A percentile compares a stretch with the other conserved stretches of the same genome.
These are phyloP conservation scores for Ustilago bromivora DNA, from an alignment of 1,284 basidiomycete species.

Conservation along the genomic window DNA sequence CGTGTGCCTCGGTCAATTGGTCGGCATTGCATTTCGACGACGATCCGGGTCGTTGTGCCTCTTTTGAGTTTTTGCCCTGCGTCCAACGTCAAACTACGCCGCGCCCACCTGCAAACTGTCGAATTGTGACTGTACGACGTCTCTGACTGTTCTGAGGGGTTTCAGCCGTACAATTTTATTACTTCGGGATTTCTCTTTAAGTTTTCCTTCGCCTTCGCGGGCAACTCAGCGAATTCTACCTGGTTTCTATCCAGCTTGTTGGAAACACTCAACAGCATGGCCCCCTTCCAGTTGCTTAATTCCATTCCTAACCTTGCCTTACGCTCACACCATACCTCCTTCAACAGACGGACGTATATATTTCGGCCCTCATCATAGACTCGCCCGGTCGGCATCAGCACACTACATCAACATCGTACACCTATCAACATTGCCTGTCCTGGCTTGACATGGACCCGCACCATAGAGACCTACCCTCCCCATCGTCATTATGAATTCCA, in stretches of 20 bases:
- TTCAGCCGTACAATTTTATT: neutral
- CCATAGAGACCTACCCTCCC: neutral
- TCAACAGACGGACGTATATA: neutral
- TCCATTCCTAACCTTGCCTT: neutral
- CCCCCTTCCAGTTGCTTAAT: neutral
- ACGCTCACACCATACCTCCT: neutral
- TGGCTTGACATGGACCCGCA: constrained; percentile 29
- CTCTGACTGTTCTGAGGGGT: neutral
- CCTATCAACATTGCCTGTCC: constrained; percentile 1
- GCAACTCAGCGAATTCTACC: neutral
- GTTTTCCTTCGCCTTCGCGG: neutral
- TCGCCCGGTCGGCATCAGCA: neutral
- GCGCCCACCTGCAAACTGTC: constrained; percentile 4
- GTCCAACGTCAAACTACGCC: constrained; percentile 19
- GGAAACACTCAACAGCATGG: neutral
- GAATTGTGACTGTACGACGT: neutral
- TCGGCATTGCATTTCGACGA: constrained; percentile 31
- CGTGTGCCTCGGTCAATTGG: constrained; percentile 25
- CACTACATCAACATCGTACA: neutral
- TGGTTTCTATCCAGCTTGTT: neutral
- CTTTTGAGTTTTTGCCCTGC: neutral
- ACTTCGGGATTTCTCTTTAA: constrained; percentile 9
- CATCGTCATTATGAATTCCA: constrained; percentile 25
- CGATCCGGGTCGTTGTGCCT: neutral
- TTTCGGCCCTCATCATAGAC: neutral